Evolutionary conservation across 169 alveolate genomes (phyloP), one percentile per base, ranked within the genome.

Genomic region (Eimeria tenella): DNA sequence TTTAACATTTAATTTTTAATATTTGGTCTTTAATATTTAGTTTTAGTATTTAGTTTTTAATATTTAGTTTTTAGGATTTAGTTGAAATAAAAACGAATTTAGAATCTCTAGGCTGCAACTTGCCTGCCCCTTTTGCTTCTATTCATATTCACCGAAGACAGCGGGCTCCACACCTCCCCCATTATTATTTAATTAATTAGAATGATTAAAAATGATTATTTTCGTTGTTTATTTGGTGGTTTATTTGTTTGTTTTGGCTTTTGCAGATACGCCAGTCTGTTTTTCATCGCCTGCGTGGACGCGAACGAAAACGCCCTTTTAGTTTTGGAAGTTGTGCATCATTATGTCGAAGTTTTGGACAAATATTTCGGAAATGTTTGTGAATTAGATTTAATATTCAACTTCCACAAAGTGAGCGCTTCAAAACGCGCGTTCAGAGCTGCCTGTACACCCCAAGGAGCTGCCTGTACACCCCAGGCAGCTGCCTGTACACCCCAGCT

Each of bases 361-460:
- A 97, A 99, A 79, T 99, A 99, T 95, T 99, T 99, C 96, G 99
- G 99, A 23, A 99, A 99, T 94, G 99, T 99, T 25, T 99, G 99
- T 95, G 99, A 99, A 96, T 96, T 99, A 94, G 99, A 99, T 95
- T 95, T 99, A 93, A 99, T 99, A 68, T 99, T 99, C 97, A 99
- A 99, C 95, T 99, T 99, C 89, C 99, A 99, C 96, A 98, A 98
- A 97, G 99, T 97, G 83, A 1, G 81, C 10, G 42, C n/a, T 31
- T 31, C 8, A n/a, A 50, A 13, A 21, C 60, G 21, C 50, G 23
- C 70, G 11, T 4, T 74, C 7, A 13, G 4, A 53, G 31, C 50
- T 8, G n/a, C 15, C n/a, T 52, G 31, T 31, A 84, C 25, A 86
- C 60, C 42, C 42, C 42, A 31, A 31, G 42, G 42, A 31, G 42